Evolutionary conservation across 805 yeast genomes (phyloP), one percentile per base, ranked within the genome.

Genomic region (Candida peoriensis): DNA sequence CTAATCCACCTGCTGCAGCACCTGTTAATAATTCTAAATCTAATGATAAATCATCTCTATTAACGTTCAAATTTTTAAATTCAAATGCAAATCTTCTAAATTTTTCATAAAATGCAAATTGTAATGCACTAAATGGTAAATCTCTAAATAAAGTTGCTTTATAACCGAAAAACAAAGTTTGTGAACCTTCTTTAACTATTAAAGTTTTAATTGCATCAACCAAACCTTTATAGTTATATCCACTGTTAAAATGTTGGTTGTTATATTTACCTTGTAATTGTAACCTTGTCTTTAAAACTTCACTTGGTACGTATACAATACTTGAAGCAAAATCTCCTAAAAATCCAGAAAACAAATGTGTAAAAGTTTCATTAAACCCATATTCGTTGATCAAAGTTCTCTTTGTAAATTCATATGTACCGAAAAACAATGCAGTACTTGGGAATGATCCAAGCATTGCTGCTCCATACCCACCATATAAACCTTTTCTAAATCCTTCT

Each of bases 391-490:
- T 81, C 62, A 89, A 60, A 24, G 59, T 58, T 33, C 96, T 67
- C 58, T 93, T 93, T 13, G 86, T 67, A 18, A 64, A 70, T 54
- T 93, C 98, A 60, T 93, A 93, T 2, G 96, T 79, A 3, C 89
- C 85, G 55, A 93, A 93, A 57, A 93, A 93, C n/a, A 88, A 74
- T 15, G 94, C 89, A 2, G 97, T 90, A 24, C 93, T 82, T 6
- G 98, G 98, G 43, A 93, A 76, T 1, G 94, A 83, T 0, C 99
- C 99, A 20, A 86, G 55, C 68, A 89, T 73, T 1, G 97, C 97
- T 2, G 97, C 96, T 12, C 77, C 61, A 59, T 89, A 89, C 1
- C 99, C 99, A 14, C 96, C 81, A 54, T 93, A 93, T 5, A 93
- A 63, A 1, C 98, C 98, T 39, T 81, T 71, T 32, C 72, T 57